Conservation (phyloP, 805 yeast genomes). For the Metschnikowia borealis region DNA sequence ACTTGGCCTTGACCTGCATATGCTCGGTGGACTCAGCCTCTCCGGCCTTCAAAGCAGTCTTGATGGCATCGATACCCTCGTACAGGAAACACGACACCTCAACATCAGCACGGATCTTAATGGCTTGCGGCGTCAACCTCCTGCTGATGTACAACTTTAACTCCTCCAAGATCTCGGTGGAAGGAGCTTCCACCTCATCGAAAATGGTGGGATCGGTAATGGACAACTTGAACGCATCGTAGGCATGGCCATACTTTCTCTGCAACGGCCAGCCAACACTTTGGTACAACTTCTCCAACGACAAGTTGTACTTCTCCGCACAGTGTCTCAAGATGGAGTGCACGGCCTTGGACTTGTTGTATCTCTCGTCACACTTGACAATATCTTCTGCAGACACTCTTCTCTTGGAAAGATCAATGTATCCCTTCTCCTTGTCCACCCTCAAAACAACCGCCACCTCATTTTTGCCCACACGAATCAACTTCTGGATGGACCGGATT, state of each 20-base stretch:
- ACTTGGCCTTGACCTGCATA: slow-evolving; percentile 85
- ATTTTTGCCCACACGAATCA: slow-evolving; percentile 96
- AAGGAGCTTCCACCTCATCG: slow-evolving; percentile 71
- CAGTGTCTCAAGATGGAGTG: slow-evolving; percentile 98
- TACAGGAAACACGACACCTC: slow-evolving; percentile 96
- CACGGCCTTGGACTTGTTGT: slow-evolving; percentile 93
- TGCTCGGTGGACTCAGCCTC: slow-evolving; percentile 79
- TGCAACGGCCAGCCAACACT: slow-evolving; percentile 97
- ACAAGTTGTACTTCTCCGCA: slow-evolving; percentile 90
- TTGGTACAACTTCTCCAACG: slow-evolving; percentile 82
- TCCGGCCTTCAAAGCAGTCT: slow-evolving; percentile 80
- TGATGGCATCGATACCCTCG: slow-evolving; percentile 97
- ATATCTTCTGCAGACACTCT: slow-evolving; percentile 98
- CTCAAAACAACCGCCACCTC: slow-evolving; percentile 97
- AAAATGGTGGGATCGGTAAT: slow-evolving; percentile 88
- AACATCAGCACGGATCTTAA: slow-evolving; percentile 96
- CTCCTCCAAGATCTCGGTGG: slow-evolving; percentile 74
- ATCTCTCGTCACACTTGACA: slow-evolving; percentile 94
- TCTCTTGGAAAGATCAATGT: slow-evolving; percentile 95
- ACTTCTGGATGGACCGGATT: slow-evolving; percentile 94
- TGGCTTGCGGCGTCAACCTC: slow-evolving; percentile 96
- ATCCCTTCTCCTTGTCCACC: slow-evolving; percentile 98
- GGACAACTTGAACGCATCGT: slow-evolving; percentile 94
- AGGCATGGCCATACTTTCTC: slow-evolving; percentile 92
- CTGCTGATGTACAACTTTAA: slow-evolving; percentile 82